Conservation (phyloP, 768 basidiomycete species). For the Lactarius tabidus region DNA sequence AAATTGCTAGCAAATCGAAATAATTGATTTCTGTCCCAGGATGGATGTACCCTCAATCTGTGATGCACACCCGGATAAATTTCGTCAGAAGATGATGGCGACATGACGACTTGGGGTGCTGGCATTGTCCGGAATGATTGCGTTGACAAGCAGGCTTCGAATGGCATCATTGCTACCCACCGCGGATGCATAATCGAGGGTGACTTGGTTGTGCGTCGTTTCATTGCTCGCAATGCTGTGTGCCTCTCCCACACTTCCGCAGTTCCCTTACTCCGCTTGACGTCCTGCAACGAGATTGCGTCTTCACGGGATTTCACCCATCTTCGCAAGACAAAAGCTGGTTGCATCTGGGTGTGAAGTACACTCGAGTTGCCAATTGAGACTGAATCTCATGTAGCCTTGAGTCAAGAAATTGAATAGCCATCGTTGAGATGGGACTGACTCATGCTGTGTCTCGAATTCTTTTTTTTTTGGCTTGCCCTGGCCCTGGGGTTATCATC, state of each 20-base stretch:
- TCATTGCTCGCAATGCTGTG: too few relatives aligned
- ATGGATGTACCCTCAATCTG: constrained; percentile 58
- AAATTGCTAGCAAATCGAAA: constrained; percentile 36
- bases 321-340: constrained; percentile 29
- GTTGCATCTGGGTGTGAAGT: constrained; percentile 48
- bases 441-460: constrained; percentile 33
- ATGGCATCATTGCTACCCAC: constrained; percentile 26
- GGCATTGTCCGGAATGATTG: constrained; percentile 23
- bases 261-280: constrained; percentile 30
- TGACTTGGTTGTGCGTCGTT: constrained; percentile 52
- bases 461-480: constrained; percentile 38
- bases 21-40: constrained; percentile 35
- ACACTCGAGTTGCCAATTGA: constrained; percentile 61
- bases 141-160: constrained; percentile 16
- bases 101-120: constrained; percentile 14
- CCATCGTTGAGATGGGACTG: constrained; percentile 29
- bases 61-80: constrained; percentile 47
- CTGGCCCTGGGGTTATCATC: constrained; percentile 37
- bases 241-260: not conserved
- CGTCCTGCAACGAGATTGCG: constrained; percentile 51
- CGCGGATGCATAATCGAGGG: constrained; percentile 40
- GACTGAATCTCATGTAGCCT: constrained; percentile 56
- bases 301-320: constrained; percentile 34
- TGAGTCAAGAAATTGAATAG: constrained; percentile 46
- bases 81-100: constrained; percentile 28